Evolutionary conservation across 164 flowering plant species (phyloP), one percentile per base, ranked within the genome.

Genomic region (Piper betle): DNA sequence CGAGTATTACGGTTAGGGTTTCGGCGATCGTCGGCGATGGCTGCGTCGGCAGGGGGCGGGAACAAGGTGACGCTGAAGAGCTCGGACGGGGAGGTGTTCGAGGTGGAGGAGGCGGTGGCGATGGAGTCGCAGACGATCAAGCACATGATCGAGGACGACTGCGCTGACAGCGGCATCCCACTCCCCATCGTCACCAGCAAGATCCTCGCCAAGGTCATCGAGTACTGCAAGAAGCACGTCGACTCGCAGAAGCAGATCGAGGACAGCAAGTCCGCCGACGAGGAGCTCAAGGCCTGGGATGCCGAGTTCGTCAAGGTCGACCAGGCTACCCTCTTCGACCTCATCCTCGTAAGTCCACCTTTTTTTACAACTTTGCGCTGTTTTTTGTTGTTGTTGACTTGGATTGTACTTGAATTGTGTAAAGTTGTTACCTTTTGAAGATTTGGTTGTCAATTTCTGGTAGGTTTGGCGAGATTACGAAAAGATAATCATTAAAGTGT

Each of bases 161-260:
- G 88, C 62, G 85, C 83, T 55, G 84, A 79, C 63, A 71, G 67
- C 71, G 80, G 75, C 9, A 86, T 88, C 59, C 88, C 91, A 2
- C 61, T 88, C 9, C 87, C 91, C 9, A 82, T 81, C 64, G 91
- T 84, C 37, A 78, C 81, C 52, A 78, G 87, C 72, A 78, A 81
- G 80, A 88, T 82, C 81, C 69, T 88, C 39, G 69, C 91, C 10
- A 88, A 86, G 80, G 87, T 88, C 25, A 80, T 88, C 62, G 91
- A 88, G 74, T 84, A 83, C 80, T 82, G 87, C 69, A 82, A 81
- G 75, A 86, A 80, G 74, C 91, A 84, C 64, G 95, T 82, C n/a
- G 89, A 80, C 37, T 59, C 63, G 8, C 61, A 77, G 33, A 25
- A 25, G 46, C 39, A 71, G 50, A 53, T 67, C 38, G 64, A 54